Evolutionary conservation across 2,329 filamentous ascomycete genomes (phyloP), one percentile per base, ranked within the genome.

Genomic region (Colletotrichum somersetense): DNA sequence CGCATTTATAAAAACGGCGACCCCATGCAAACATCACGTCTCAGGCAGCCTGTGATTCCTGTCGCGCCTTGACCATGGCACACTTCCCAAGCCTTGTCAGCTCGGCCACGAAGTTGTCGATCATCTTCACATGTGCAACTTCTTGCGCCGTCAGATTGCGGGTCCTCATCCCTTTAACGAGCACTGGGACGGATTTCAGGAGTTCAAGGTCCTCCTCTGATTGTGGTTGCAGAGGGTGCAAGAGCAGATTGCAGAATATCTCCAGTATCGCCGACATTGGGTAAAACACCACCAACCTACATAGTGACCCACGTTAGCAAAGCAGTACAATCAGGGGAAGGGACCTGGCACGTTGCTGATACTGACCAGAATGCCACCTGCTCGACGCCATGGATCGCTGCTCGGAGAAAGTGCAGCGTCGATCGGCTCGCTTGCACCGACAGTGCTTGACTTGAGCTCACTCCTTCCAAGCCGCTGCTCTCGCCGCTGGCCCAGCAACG

Each of bases 401-500:
- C 80, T 33, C 81, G 78, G 3, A 89, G 75, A 61, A 85, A 89
- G 2, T 85, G 78, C 2, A 90, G 75, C 0, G 87, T 89, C 0
- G 87, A 88, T 5, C 88, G 84, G 73, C 87, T 89, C 0, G 88
- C 88, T 66, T 89, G 86, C 0, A 89, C 81, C 0, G 87, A 85
- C 2, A 90, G 77, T 1, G 85, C 84, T 18, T 88, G 78, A 67
- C 88, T 89, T 0, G 87, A 89, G 30, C 83, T 83, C 0, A 89
- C 80, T 0, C 85, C 85, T 66, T 80, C 69, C 46, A 72, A 14
- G 5, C 66, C 65, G 1, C 58, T 62, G 2, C 59, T 56, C 6
- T 72, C 79, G 53, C 75, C 77, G 33, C 79, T 76, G 11, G 75
- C 74, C 80, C 84, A 85, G 10, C 83, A 80, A 38, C 83, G 81